Evolutionary conservation across 805 yeast species (phyloP), one percentile per base, ranked within the genome.

Genomic region (Isabelozyma heimii): DNA sequence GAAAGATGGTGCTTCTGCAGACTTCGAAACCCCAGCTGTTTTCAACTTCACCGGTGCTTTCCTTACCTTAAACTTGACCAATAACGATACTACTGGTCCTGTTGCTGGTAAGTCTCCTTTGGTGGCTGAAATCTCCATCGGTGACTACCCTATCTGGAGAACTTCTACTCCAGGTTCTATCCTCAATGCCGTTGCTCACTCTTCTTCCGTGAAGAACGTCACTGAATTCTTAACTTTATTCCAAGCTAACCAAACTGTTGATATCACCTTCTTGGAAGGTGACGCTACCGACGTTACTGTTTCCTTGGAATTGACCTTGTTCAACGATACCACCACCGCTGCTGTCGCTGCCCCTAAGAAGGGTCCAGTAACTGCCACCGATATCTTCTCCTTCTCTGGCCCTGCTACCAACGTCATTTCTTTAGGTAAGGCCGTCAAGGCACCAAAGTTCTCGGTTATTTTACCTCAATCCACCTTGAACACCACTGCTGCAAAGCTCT

Each of bases 61-160:
- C 37, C 52, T 64, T 38, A 57, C 62, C n/a, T 57, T 65, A 45
- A 64, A 65, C 44, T 52, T 65, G 48, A 52, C 67, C 40, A 53
- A 57, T 37, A 48, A 35, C 9, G 63, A 61, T 37, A 40, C 44
- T 42, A 39, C 35, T 17, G 49, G 42, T 39, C 27, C 42, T 14
- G 27, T 5, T 17, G 42, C 24, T 20, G 27, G 27, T 8, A 55
- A 55, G 41, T 49, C 50, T 13, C 55, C 58, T 15, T 50, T 51
- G 13, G 56, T 65, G 15, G 58, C 59, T 30, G 68, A 65, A 47
- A 47, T 65, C 20, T 48, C 52, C 20, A 48, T 64, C 26, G 67
- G 50, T 41, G 63, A 53, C 13, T 48, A 39, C 37, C 62, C 68
- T 26, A 51, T 65, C 28, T 60, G 68, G 63, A 58, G 70, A 54